These are phyloP conservation scores for Corylus heterophylla DNA, from an alignment of 306 rosid genomes.

Conservation along the genomic window DNA sequence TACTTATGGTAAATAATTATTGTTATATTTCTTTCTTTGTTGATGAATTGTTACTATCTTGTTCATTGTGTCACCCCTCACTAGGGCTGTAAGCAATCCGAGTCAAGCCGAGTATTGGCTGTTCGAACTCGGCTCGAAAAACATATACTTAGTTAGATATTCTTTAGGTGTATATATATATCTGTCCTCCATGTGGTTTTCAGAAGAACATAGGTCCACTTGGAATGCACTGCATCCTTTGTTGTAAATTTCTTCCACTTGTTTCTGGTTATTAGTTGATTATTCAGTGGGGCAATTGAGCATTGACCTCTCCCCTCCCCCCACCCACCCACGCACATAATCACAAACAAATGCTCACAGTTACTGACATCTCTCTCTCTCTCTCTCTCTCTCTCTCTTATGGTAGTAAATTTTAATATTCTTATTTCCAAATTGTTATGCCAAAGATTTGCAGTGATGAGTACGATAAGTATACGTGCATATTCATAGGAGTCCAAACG, in stretches of 20 bases:
- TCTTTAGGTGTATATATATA: not conserved
- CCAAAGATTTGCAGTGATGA: constrained; percentile 81
- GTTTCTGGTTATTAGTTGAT: constrained; percentile 23
- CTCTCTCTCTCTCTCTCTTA: not conserved
- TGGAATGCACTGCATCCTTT: not conserved
- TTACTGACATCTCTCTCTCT: not conserved
- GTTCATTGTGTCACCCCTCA: not conserved
- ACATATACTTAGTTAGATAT: not conserved
- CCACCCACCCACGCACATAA: not conserved
- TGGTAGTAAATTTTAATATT: constrained; percentile 18
- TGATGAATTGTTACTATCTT: not conserved
- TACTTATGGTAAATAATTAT: not conserved
- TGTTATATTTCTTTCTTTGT: not conserved
- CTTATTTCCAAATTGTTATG: constrained; percentile 20
- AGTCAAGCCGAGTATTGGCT: too few species aligned
- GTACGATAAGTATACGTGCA: constrained; percentile 74
- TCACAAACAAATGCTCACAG: constrained; percentile 5
- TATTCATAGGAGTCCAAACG: constrained; percentile 80
- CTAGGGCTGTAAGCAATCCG: too few species aligned
- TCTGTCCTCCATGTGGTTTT: not conserved
- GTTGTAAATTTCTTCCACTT: constrained; percentile 5
- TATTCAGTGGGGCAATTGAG: not conserved
- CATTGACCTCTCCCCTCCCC: constrained; percentile 11
- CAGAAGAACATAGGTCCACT: not conserved
- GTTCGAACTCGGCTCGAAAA: too few species aligned